phyloP scores from a whole-genome alignment of 192 early-diverging fungal genomes.

The Lobosporangium transversale region DNA sequence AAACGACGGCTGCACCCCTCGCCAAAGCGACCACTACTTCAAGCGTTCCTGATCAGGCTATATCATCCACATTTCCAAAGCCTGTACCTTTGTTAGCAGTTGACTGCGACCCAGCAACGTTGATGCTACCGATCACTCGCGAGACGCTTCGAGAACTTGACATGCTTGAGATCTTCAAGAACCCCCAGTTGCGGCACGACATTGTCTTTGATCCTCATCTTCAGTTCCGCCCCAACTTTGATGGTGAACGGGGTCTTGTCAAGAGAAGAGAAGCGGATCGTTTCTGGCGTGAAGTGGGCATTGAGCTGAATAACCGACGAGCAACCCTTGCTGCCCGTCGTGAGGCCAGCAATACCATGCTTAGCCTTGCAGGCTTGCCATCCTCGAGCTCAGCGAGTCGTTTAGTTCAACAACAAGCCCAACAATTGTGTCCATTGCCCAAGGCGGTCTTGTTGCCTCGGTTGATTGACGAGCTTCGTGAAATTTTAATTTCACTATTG shows the following conservation, averaged over 20 bases:
- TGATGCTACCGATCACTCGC: constrained; percentile 81
- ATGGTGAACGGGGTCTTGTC: constrained; percentile 72
- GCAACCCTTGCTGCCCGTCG: constrained; percentile 44
- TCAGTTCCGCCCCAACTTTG: constrained; percentile 88
- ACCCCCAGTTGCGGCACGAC: constrained; percentile 89
- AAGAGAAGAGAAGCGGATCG: constrained; percentile 69
- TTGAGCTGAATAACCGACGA: constrained; percentile 33
- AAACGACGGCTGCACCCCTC: too few relatives aligned
- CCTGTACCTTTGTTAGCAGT: background rate
- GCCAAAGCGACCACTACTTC: too few relatives aligned
- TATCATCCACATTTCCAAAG: constrained; percentile 3
- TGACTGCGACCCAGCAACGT: constrained; percentile 10
- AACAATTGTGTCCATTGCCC: constrained; percentile 41
- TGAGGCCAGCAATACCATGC: constrained; percentile 55
- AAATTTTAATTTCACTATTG: constrained; percentile 75
- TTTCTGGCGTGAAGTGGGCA: constrained; percentile 80
- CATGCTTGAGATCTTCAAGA: constrained; percentile 83
- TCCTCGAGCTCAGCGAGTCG: constrained; percentile 44
- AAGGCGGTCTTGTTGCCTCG: constrained; percentile 33
- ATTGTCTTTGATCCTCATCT: constrained; percentile 90
- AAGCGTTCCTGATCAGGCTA: background rate
- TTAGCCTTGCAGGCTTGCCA: constrained; percentile 25
- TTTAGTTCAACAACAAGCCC: constrained; percentile 59
- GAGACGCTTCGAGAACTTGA: constrained; percentile 89
- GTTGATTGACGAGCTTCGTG: constrained; percentile 74